Conservation (phyloP, 2,329 filamentous ascomycete species). For the Arachnomyces sp. region DNA sequence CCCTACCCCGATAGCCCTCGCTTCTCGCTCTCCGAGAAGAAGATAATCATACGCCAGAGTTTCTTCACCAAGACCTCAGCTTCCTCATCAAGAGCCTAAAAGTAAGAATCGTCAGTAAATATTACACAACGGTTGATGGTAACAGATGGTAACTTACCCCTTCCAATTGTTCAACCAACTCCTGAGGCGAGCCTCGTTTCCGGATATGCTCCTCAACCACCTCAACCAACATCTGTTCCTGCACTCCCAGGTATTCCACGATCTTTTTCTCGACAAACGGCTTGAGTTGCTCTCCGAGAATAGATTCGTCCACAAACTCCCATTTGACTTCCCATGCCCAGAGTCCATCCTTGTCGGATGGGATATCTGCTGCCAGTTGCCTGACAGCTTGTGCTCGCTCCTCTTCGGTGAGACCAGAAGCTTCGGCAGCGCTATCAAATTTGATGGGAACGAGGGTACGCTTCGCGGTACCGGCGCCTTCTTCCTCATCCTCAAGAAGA, state of each 20-base stretch:
- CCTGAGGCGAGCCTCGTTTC: conserved; percentile 64
- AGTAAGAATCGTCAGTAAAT: conserved; percentile 1
- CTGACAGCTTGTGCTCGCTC: conserved; percentile 75
- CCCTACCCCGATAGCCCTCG: conserved; percentile 63
- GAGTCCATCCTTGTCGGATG: conserved; percentile 72
- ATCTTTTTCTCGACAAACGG: conserved; percentile 98
- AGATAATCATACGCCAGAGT: conserved; percentile 96
- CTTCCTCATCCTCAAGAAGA: conserved; percentile 89
- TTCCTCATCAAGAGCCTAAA: conserved; percentile 81
- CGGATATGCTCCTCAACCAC: conserved; percentile 82
- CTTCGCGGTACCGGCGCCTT: conserved; percentile 58
- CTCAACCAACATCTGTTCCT: conserved; percentile 91
- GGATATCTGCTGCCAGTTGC: conserved; percentile 81
- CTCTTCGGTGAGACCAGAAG: conserved; percentile 68
- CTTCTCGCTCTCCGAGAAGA: conserved; percentile 93
- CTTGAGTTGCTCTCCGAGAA: conserved; percentile 76
- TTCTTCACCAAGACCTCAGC: conserved; percentile 91
- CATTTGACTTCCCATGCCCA: conserved; percentile 93
- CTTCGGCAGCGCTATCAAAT: conserved; percentile 61
- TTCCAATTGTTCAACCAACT: conserved; percentile 74
- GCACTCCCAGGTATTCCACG: conserved; percentile 89
- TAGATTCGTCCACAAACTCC: conserved; percentile 75
- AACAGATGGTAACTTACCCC: conserved; percentile 50
- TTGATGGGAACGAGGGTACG: conserved; percentile 74
- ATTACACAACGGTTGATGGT: background rate